Base-by-base conservation (phyloP, 2,329 filamentous ascomycete genomes). In the Hypomyces perniciosus region DNA sequence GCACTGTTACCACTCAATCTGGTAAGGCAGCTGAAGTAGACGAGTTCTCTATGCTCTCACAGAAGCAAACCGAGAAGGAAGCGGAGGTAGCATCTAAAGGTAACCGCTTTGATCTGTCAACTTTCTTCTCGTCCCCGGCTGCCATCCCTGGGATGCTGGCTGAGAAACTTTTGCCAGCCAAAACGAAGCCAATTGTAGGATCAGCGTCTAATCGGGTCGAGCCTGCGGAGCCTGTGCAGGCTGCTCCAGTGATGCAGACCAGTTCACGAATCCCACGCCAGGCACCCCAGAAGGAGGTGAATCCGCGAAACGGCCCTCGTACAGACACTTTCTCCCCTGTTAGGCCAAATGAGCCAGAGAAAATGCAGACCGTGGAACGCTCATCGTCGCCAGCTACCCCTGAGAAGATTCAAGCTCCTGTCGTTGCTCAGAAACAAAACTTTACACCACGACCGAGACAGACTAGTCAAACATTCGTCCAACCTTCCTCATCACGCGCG, bases 71-170 rank as follows among this genome's bases (percentile, higher is more conserved):
- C 8, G 47, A 53, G 31, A 57, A 57, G 6, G 50, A 55, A 3
- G 54, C 60, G 2, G 52, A 59, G 35, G 61, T 61, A 12, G 59
- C 54, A 3, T 57, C 57, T 8, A 67, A 66, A 46, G 55, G 62
- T 6, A 67, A 60, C 35, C 65, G 65, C 26, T 73, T 77, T 47
- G 74, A 81, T 47, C 66, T 82, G 2, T 71, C 76, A 5, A 69
- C 71, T 6, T 83, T 82, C 61, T 83, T 83, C 60, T 83, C 79
- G 0, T 82, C 79, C 3, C 79, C 79, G 1, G 72, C 73, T 4
- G 60, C 64, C 1, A 62, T 73, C 37, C 68, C 68, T 20, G 65
- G 61, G 28, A 63, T 65, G 56, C 43, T 69, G 34, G 65, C 60
- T 2, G 59, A 62, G 5, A 68, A 67, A 47, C 50, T 66, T 9